Evolutionary conservation across 495 filamentous ascomycete species (phyloP), one percentile per base, ranked within the genome.

Genomic region (Cladorrhinum samala): DNA sequence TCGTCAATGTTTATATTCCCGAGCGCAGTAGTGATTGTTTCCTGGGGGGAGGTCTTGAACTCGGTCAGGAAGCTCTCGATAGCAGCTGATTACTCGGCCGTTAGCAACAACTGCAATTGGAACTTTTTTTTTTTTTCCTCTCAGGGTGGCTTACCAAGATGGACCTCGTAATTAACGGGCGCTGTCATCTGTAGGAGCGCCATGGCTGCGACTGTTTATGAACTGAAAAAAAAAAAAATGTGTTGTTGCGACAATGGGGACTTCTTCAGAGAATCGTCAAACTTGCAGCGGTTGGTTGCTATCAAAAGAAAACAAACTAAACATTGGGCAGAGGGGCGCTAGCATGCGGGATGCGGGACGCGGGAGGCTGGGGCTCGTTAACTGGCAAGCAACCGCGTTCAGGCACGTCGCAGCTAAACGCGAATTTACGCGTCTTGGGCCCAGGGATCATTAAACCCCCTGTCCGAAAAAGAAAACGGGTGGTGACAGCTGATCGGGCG

Each of bases 31-130:
- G 85, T 82, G 53, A 88, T 77, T 3, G 80, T 80, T 62, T 91
- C 85, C 46, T 84, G 73, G 7, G 88, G 84, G 27, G 87, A 81
- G 11, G 84, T 87, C 72, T 98, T 97, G 81, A 94, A 98, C 42
- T 81, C 79, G 56, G 80, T 73, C 54, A 98, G 77, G 67, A 98
- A 98, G 61, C 86, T 84, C 68, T 91, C 83, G 74, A 98, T 95
- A 25, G 83, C 89, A 48, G 75, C 88, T 88, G 64, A 56, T 52
- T 21, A n/a, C 27, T 36, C 41, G 8, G 38, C 52, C 41, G 59
- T 52, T 40, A 11, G 20, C 25, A 49, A 49, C 19, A 36, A 20
- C 30, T 33, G 21, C 39, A 14, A 47, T 8, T n/a, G 21, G n/a
- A n/a, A 20, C 23, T 30, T 47, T 36, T 24, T 47, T 47, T 14